Base-by-base conservation (phyloP, 805 yeast species). In the Candida boleticola region DNA sequence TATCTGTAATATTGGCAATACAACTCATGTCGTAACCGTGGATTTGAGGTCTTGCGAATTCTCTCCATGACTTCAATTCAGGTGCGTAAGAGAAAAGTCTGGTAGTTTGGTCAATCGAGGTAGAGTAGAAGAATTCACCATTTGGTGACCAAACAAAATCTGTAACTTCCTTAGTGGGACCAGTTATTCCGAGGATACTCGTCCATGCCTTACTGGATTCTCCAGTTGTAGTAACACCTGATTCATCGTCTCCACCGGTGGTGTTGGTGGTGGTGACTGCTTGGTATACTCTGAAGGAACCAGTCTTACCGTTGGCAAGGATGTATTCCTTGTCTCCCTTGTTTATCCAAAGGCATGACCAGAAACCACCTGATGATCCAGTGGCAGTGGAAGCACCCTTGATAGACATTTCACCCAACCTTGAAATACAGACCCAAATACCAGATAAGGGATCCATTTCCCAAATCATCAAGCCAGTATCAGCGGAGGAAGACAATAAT, bases 351-450 rank as follows among this genome's bases (percentile, higher is more conserved):
- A 83, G 54, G 35, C 77, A 71, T 4, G 76, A 68, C 80, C 81
- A 79, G 52, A 79, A 79, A 1, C 83, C 83, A 29, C 83, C 83
- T 5, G 81, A 81, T 0, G 99, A 85, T 5, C 99, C 99, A 0
- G 99, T 93, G 3, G 99, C 99, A 0, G 99, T 89, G 3, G 96
- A 85, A 0, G 99, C 97, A 54, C 99, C 99, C 63, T 93, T 92
- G 38, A 89, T 85, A 33, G 96, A 84, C 46, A 93, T 73, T 53
- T 95, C 98, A 36, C 99, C 99, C 16, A 93, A 66, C 51, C 98
- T 71, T 16, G 82, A 69, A 6, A 74, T 74, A 39, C 95, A 85
- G 17, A 86, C 73, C 99, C 99, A 93, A 36, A 93, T 82, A 3
- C 97, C 97, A 4, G 95, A 85, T 2, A 77, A 72, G 36, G 67